A percentile compares a stretch with the other conserved stretches of the same genome.
These are phyloP conservation scores for Hsuehochloa calcarea DNA, from an alignment of 176 grass and related monocot genomes.

Conservation along the genomic window DNA sequence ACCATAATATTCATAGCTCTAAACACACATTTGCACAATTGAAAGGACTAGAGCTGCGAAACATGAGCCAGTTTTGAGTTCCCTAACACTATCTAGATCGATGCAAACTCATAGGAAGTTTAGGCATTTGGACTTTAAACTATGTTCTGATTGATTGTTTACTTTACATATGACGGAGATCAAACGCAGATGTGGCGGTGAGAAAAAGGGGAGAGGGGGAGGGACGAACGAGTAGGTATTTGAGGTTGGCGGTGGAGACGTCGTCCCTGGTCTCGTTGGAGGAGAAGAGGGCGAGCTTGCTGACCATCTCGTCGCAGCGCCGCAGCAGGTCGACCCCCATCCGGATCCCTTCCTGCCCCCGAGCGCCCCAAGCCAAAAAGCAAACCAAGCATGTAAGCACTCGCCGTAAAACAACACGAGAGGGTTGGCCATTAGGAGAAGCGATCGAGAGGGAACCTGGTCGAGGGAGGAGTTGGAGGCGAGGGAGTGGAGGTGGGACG, in stretches of 20 bases:
- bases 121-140: neutral
- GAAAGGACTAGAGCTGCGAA: neutral
- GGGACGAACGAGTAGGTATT: constrained; percentile 62
- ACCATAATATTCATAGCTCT: neutral
- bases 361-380: too few species aligned
- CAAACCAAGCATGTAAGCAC: neutral
- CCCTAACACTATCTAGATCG: neutral
- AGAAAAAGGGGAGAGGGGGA: neutral
- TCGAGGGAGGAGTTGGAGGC: constrained; percentile 65
- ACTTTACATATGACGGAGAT: too few species aligned
- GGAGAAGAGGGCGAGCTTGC: constrained; percentile 84
- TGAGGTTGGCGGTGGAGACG: constrained; percentile 89
- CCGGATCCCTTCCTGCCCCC: constrained; percentile 57
- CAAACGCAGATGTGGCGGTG: neutral
- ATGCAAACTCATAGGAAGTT: too few species aligned
- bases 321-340: constrained; percentile 68
- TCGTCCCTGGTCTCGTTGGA: constrained; percentile 92
- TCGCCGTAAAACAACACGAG: neutral
- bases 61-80: neutral
- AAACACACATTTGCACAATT: neutral
- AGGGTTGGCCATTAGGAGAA: neutral
- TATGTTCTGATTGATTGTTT: neutral
- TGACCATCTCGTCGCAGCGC: constrained; percentile 81
- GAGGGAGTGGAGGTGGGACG: constrained; percentile 61
- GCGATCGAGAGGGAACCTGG: neutral